Evolutionary conservation across 495 filamentous ascomycete genomes (phyloP).

Genomic region (Aspergillus sparsus): DNA sequence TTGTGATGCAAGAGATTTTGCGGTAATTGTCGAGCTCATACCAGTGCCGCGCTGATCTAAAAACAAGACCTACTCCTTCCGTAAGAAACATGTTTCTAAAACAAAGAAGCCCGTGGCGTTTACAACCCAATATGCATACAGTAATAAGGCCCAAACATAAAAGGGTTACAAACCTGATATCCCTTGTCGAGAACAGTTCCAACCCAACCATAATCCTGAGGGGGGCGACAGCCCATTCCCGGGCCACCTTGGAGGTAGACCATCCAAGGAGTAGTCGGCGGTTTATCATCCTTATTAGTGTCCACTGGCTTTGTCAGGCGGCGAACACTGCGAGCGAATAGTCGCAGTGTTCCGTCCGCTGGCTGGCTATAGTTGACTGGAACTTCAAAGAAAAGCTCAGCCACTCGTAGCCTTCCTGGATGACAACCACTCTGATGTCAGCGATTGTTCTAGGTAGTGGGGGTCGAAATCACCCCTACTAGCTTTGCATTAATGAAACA

Average conservation of each 20-base stretch:
- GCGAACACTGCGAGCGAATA: conserved; percentile 74
- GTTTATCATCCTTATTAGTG: conserved; percentile 49
- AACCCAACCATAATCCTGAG: conserved; percentile 69
- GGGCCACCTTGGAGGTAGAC: conserved; percentile 76
- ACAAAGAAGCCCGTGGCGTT: not conserved
- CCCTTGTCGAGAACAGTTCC: conserved; percentile 73
- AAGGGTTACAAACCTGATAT: conserved; percentile 56
- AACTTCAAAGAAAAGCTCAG: conserved; percentile 84
- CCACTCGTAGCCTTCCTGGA: conserved; percentile 71
- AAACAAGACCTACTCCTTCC: conserved; percentile 61
- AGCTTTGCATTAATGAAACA: conserved; percentile 2
- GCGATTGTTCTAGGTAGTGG: not conserved
- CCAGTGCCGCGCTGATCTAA: conserved; percentile 91
- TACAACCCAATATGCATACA: not conserved
- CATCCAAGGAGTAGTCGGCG: conserved; percentile 58
- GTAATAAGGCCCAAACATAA: not conserved
- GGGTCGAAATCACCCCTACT: not conserved
- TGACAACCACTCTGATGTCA: conserved; percentile 15
- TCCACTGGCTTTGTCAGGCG: conserved; percentile 65
- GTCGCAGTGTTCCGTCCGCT: conserved; percentile 56
- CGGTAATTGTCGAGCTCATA: conserved; percentile 74
- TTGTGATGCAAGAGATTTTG: conserved; percentile 63
- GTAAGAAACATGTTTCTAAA: not conserved
- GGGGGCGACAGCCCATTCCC: conserved; percentile 70
- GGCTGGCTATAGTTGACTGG: conserved; percentile 73